Evolutionary conservation across 805 yeast species (phyloP).

Genomic region (Saturnispora gosingensis): DNA sequence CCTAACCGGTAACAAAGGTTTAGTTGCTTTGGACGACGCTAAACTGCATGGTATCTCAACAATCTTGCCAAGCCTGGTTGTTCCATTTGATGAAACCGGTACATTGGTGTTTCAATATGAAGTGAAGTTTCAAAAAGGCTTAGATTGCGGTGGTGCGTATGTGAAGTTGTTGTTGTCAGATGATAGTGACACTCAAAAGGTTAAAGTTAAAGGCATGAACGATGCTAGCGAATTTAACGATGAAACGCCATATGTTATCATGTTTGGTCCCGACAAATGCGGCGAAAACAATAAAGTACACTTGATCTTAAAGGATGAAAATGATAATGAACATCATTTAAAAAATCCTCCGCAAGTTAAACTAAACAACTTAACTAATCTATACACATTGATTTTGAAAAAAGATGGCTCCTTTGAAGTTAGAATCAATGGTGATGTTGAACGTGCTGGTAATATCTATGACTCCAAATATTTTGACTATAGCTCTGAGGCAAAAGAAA

Average conservation of each 20-base stretch:
- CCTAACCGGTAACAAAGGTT: constrained; percentile 57
- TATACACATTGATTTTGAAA: constrained; percentile 70
- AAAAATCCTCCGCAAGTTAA: constrained; percentile 55
- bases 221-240: constrained; percentile 39
- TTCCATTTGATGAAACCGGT: constrained; percentile 38
- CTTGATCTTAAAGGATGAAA: constrained; percentile 55
- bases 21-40: constrained; percentile 67
- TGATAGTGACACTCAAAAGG: constrained; percentile 26
- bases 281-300: constrained; percentile 75
- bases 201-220: neutral
- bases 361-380: constrained; percentile 36
- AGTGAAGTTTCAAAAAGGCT: constrained; percentile 70
- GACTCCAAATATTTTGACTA: constrained; percentile 47
- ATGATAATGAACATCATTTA: constrained; percentile 66
- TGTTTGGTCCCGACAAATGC: constrained; percentile 95
- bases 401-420: constrained; percentile 66
- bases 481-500: constrained; percentile 30
- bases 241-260: constrained; percentile 67
- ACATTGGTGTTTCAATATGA: constrained; percentile 84
- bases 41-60: constrained; percentile 77
- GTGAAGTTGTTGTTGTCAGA: constrained; percentile 54
- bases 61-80: constrained; percentile 45
- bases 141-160: constrained; percentile 86
- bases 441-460: constrained; percentile 58
- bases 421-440: constrained; percentile 71